A percentile compares a stretch with the other conserved stretches of the same genome.
Evolutionary conservation across 2,329 filamentous ascomycete genomes (phyloP).

Genomic region (Dothistroma septosporum): DNA sequence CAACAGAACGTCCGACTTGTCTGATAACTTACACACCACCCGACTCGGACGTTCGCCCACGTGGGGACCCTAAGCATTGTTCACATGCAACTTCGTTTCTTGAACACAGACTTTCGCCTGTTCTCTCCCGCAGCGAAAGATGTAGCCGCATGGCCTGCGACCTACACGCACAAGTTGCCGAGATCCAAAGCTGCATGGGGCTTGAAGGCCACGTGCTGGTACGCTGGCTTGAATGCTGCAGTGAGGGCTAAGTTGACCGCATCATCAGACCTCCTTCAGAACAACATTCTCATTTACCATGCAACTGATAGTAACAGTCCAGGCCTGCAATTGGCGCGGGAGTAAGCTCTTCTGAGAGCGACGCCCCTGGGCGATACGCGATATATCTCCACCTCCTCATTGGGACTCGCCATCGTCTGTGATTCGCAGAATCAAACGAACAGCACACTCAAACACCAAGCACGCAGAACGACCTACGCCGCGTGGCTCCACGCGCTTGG

Average conservation of each 20-base stretch:
- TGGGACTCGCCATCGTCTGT: not conserved
- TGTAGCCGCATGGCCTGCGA: not conserved
- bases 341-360: too few relatives aligned
- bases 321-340: not conserved
- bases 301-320: not conserved
- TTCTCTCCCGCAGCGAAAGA: not conserved
- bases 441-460: not conserved
- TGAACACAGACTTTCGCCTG: not conserved
- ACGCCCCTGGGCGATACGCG: not conserved
- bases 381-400: not conserved
- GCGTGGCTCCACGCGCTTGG: not conserved
- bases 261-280: not conserved
- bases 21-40: not conserved
- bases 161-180: not conserved
- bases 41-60: not conserved
- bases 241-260: not conserved
- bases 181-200: not conserved
- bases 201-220: not conserved
- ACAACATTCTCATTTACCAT: not conserved
- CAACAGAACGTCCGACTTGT: not conserved
- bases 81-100: not conserved
- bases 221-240: not conserved
- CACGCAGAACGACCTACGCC: not conserved
- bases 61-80: not conserved
- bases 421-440: not conserved